These are phyloP conservation scores for Cutaneotrichosporon sp. DNA, from an alignment of 1,284 basidiomycete genomes.

Conservation along the genomic window DNA sequence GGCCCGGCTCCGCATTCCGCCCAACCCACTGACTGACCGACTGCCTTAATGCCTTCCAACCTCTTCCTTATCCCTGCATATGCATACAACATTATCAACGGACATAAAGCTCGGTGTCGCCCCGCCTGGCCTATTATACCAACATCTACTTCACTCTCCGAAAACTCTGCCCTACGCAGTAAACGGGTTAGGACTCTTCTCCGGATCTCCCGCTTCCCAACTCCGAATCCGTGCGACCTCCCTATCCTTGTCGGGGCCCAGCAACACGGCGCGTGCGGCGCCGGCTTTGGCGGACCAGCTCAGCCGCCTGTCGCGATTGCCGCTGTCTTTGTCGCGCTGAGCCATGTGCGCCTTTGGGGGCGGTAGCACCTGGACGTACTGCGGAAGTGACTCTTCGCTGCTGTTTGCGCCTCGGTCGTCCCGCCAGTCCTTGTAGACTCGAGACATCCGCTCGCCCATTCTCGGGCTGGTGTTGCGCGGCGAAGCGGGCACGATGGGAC, in stretches of 20 bases:
- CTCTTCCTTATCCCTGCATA: too few species aligned
- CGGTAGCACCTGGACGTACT: background rate
- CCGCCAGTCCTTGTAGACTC: conserved; percentile 1
- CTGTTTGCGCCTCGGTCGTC: conserved; percentile 1
- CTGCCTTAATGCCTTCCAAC: too few species aligned
- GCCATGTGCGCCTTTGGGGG: background rate
- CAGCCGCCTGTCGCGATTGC: too few species aligned
- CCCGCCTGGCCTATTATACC: too few species aligned
- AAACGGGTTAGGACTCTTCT: background rate
- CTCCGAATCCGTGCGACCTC: background rate
- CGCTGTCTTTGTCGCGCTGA: background rate
- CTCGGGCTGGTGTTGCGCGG: background rate
- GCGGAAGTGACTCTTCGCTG: background rate
- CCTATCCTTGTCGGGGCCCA: background rate
- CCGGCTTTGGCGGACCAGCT: background rate
- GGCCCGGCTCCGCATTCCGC: too few species aligned
- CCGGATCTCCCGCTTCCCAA: background rate
- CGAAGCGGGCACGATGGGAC: background rate
- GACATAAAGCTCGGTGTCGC: too few species aligned
- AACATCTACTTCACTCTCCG: too few species aligned
- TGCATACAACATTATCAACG: too few species aligned
- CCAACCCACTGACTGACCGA: too few species aligned
- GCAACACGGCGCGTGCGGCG: background rate
- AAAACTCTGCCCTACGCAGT: background rate
- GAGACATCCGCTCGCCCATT: background rate